Evolutionary conservation across 2,329 filamentous ascomycete species (phyloP), one percentile per base, ranked within the genome.

Genomic region (Pseudofabraea citricarpa): DNA sequence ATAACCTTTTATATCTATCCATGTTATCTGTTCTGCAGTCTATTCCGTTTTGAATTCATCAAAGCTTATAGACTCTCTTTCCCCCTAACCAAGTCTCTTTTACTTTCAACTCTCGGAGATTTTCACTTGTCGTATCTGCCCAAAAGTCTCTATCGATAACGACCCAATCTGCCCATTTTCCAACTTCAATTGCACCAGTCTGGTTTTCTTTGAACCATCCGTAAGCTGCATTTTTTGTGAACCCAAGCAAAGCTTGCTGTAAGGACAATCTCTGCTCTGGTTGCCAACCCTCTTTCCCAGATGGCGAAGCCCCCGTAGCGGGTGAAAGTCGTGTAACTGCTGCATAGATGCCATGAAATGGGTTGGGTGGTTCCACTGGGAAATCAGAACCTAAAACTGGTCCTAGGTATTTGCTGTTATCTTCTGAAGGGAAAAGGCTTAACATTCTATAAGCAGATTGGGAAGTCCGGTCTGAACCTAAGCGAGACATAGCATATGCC

Each of bases 51-150:
- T n/a, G n/a, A n/a, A n/a, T n/a, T n/a, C n/a, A n/a, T n/a, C n/a
- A n/a, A n/a, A n/a, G n/a, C n/a, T n/a, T 20, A 44, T 63, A 69
- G 5, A 68, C 66, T 43, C 51, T 58, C 44, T 59, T 64, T 0
- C 83, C 83, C 3, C 67, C 80, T 26, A 87, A 74, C 83, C 83
- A 87, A 0, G 83, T 87, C 66, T 86, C 82, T 48, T 65, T 69
- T 2, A 87, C 81, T 38, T 62, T 69, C 6, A 83, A 55, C 4
- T 63, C 64, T 19, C 77, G 72, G 42, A 86, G 53, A 10, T 68
- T 67, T 45, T 82, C 78, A 2, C 74, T 46, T 9, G 22, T 45
- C 13, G 69, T 65, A 23, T 75, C 59, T 0, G 55, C 64, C 42
- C 75, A 73, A 0, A 85, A 55, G 35, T 77, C 72, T 47, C 67